Conservation (phyloP, 768 basidiomycete genomes). For the Punctularia strigosozonata region DNA sequence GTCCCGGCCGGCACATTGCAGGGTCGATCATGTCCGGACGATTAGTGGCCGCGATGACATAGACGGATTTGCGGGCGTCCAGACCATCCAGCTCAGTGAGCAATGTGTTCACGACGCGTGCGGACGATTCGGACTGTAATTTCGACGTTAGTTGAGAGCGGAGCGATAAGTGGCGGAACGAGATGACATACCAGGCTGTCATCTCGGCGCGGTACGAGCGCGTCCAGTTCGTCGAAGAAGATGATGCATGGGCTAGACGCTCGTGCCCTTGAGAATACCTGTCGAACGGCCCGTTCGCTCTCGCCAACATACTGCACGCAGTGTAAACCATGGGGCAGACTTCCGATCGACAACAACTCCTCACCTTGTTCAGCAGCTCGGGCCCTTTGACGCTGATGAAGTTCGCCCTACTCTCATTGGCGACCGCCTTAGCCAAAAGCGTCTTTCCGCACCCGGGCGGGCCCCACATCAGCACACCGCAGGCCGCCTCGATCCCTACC, state of each 20-base stretch:
- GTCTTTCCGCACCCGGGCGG: slow-evolving; percentile 99
- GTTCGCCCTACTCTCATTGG: slow-evolving; percentile 90
- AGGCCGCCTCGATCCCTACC: slow-evolving; percentile 85
- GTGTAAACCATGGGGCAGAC: neutral
- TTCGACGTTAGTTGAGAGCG: slow-evolving; percentile 4
- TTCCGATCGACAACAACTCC: neutral
- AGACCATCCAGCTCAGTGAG: slow-evolving; percentile 92
- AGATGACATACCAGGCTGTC: slow-evolving; percentile 61
- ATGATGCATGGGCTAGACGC: slow-evolving; percentile 92
- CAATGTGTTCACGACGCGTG: slow-evolving; percentile 88
- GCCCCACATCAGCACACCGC: slow-evolving; percentile 96
- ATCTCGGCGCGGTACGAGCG: slow-evolving; percentile 81
- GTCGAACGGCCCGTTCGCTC: slow-evolving; percentile 88
- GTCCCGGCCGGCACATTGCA: slow-evolving; percentile 93
- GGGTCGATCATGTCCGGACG: slow-evolving; percentile 97
- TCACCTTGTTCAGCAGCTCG: slow-evolving; percentile 92
- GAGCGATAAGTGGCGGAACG: slow-evolving; percentile 1
- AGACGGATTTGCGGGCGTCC: slow-evolving; percentile 75
- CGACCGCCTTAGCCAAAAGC: slow-evolving; percentile 93
- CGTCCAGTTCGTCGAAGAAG: slow-evolving; percentile 93
- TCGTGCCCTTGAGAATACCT: slow-evolving; percentile 87
- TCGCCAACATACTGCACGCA: slow-evolving; percentile 82
- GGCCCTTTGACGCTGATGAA: slow-evolving; percentile 99
- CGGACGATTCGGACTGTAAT: slow-evolving; percentile 79
- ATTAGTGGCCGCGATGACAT: slow-evolving; percentile 92